These are phyloP conservation scores for Ogataea paradorogensis DNA, from an alignment of 805 yeast species.

Conservation along the genomic window DNA sequence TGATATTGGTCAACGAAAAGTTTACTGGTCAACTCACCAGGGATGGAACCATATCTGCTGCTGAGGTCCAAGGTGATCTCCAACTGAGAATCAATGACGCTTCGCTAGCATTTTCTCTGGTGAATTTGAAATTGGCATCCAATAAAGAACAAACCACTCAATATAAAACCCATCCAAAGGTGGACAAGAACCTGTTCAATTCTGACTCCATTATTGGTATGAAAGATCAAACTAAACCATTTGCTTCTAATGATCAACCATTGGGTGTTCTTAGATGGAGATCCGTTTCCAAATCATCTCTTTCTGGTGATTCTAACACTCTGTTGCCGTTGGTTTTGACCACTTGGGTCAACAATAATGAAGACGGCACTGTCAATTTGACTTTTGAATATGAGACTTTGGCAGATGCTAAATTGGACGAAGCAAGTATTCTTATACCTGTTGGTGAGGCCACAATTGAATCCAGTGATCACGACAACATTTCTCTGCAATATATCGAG, in stretches of 20 bases:
- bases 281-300: slow-evolving; percentile 51
- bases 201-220: slow-evolving; percentile 59
- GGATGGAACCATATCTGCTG: slow-evolving; percentile 69
- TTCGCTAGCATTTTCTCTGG: slow-evolving; percentile 62
- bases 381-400: slow-evolving; percentile 86
- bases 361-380: slow-evolving; percentile 61
- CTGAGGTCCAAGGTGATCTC: slow-evolving; percentile 87
- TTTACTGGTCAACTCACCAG: slow-evolving; percentile 74
- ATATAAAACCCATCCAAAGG: slow-evolving; percentile 95
- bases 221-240: slow-evolving; percentile 73
- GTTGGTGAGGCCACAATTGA: slow-evolving; percentile 52
- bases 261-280: slow-evolving; percentile 94
- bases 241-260: slow-evolving; percentile 89
- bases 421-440: slow-evolving; percentile 62
- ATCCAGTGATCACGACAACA: slow-evolving; percentile 53
- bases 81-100: slow-evolving; percentile 82
- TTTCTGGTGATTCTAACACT: slow-evolving; percentile 53
- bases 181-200: slow-evolving; percentile 72
- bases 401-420: slow-evolving; percentile 48
- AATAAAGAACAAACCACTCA: slow-evolving; percentile 49
- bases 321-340: slow-evolving; percentile 69
- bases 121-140: slow-evolving; percentile 52
- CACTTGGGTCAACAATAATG: slow-evolving; percentile 75
- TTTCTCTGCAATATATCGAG: slow-evolving; percentile 55
- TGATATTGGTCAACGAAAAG: slow-evolving; percentile 74